Percentiles rank a stretch among this genome's conserved stretches.
Evolutionary conservation across 805 yeast species (phyloP).

Genomic region (Wickerhamomyces hampshirensis): DNA sequence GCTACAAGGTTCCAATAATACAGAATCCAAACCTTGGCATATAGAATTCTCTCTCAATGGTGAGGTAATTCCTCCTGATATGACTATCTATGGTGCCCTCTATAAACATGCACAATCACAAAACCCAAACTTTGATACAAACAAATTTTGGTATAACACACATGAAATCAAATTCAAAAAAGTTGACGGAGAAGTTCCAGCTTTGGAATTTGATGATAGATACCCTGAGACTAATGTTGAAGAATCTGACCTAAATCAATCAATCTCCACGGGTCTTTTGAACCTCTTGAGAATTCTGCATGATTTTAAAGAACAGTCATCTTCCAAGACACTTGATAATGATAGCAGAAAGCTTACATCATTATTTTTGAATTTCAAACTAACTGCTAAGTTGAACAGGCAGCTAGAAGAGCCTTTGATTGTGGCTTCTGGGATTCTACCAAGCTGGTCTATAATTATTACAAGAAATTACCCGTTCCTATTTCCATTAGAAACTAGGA

Average conservation of each 20-base stretch:
- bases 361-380: slow-evolving; percentile 66
- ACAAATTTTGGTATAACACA: slow-evolving; percentile 50
- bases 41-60: slow-evolving; percentile 58
- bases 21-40: slow-evolving; percentile 25
- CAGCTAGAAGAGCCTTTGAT: slow-evolving; percentile 87
- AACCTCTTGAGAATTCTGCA: slow-evolving; percentile 44
- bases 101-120: slow-evolving; percentile 42
- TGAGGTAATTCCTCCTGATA: slow-evolving; percentile 53
- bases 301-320: slow-evolving; percentile 19
- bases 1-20: slow-evolving; percentile 2
- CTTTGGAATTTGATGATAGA: slow-evolving; percentile 21
- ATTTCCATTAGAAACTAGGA: slow-evolving; percentile 78
- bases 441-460: slow-evolving; percentile 77
- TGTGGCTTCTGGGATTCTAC: slow-evolving; percentile 81
- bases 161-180: slow-evolving; percentile 49
- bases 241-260: slow-evolving; percentile 28
- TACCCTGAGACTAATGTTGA: slow-evolving; percentile 27
- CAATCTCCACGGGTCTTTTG: slow-evolving; percentile 32
- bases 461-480: slow-evolving; percentile 74
- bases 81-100: slow-evolving; percentile 75
- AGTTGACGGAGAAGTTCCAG: slow-evolving; percentile 25
- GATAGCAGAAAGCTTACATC: neutral
- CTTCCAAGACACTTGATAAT: slow-evolving; percentile 1
- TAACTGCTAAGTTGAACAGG: slow-evolving; percentile 79
- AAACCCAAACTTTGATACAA: slow-evolving; percentile 39